Conservation (phyloP, 495 filamentous ascomycete species). For the Hypoxylon fragiforme region DNA sequence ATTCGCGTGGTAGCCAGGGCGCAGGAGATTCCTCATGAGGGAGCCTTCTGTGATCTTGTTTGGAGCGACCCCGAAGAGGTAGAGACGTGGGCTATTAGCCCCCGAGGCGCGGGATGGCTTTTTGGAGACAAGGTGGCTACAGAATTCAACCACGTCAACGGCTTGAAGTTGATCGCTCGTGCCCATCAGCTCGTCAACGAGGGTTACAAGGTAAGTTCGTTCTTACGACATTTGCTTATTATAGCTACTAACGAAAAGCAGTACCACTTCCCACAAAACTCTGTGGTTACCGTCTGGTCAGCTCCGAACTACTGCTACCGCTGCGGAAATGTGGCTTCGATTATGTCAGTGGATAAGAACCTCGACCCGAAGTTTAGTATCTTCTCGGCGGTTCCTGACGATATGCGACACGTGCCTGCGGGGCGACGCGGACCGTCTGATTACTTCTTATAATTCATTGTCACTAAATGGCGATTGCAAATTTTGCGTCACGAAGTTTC, state of each 20-base stretch:
- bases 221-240: not conserved
- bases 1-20: constrained; percentile 96
- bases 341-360: constrained; percentile 89
- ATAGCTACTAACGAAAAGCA: constrained; percentile 36
- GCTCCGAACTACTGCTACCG: constrained; percentile 99
- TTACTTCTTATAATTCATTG: constrained; percentile 80
- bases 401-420: constrained; percentile 82
- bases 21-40: constrained; percentile 97
- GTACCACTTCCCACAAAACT: constrained; percentile 94
- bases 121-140: constrained; percentile 96
- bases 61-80: constrained; percentile 99
- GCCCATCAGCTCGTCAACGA: constrained; percentile 98
- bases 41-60: constrained; percentile 96
- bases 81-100: constrained; percentile 96
- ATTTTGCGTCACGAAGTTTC: constrained; percentile 21
- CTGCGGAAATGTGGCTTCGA: constrained; percentile 94
- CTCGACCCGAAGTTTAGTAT: constrained; percentile 88
- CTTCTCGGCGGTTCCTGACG: constrained; percentile 91
- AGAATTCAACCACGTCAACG: constrained; percentile 99
- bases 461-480: constrained; percentile 10
- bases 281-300: constrained; percentile 98
- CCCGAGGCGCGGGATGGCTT: constrained; percentile 92
- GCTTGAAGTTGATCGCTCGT: constrained; percentile 88
- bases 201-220: constrained; percentile 77
- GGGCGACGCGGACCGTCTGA: constrained; percentile 82